A percentile compares a stretch with the other conserved stretches of the same genome.
Conservation (phyloP, 352 stramenopile species). For the Thalassiosira sp. region DNA sequence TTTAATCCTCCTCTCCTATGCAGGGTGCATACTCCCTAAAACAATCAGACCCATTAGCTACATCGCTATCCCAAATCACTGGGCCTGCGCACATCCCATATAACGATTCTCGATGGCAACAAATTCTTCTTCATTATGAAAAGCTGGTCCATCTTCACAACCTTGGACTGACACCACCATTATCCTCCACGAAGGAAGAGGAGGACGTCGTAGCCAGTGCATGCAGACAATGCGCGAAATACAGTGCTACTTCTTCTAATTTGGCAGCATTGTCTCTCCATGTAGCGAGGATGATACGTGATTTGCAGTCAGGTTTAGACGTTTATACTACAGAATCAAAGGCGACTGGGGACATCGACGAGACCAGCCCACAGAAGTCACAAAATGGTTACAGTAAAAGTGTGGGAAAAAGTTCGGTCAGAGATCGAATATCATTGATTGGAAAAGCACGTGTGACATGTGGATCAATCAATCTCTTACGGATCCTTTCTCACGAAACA, state of each 20-base stretch:
- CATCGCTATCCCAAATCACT: slow-evolving; percentile 65
- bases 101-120: slow-evolving; percentile 73
- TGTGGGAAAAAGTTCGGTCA: slow-evolving; percentile 42
- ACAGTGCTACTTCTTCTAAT: slow-evolving; percentile 62
- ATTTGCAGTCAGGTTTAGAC: slow-evolving; percentile 52
- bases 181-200: neutral
- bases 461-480: slow-evolving; percentile 69
- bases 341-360: neutral
- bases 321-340: slow-evolving; percentile 3
- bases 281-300: slow-evolving; percentile 68
- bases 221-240: slow-evolving; percentile 57
- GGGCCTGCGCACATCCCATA: slow-evolving; percentile 69
- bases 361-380: neutral
- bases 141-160: slow-evolving; percentile 76
- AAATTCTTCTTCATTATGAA: slow-evolving; percentile 75
- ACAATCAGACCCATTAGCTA: slow-evolving; percentile 56
- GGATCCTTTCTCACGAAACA: slow-evolving; percentile 64
- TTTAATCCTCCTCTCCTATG: neutral
- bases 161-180: slow-evolving; percentile 11
- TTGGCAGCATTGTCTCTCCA: slow-evolving; percentile 69
- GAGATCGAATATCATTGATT: slow-evolving; percentile 64
- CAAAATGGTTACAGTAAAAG: neutral
- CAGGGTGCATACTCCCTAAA: slow-evolving; percentile 55
- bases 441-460: slow-evolving; percentile 76
- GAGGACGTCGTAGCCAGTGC: slow-evolving; percentile 49